Percentiles rank a stretch among this genome's conserved stretches.
These are phyloP conservation scores for Fusarium lyarnte DNA, from an alignment of 2,329 filamentous ascomycete species.

Conservation along the genomic window DNA sequence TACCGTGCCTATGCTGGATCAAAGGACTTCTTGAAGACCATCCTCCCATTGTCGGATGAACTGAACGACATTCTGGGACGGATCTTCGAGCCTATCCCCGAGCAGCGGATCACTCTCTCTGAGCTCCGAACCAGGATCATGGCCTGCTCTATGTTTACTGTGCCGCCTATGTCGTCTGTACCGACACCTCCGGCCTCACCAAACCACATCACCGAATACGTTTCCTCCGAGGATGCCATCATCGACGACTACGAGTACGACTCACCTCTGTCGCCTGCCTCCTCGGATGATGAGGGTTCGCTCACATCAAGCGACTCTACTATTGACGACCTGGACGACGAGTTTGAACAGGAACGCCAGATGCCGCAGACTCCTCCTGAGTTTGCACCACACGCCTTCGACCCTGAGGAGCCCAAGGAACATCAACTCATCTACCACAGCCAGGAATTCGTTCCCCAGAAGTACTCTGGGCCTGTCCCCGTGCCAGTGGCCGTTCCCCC, in stretches of 20 bases:
- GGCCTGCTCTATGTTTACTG: constrained; percentile 79
- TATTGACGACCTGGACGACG: constrained; percentile 62
- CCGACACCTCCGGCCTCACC: constrained; percentile 56
- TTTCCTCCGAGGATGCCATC: constrained; percentile 58
- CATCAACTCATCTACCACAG: constrained; percentile 51
- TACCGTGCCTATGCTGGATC: constrained; percentile 91
- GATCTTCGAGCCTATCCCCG: constrained; percentile 88
- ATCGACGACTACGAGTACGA: constrained; percentile 56
- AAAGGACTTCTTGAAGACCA: constrained; percentile 87
- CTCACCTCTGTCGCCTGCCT: constrained; percentile 60
- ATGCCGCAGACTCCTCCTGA: constrained; percentile 52
- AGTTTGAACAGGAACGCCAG: constrained; percentile 57
- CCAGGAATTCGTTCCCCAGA: constrained; percentile 59
- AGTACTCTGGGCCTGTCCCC: constrained; percentile 54
- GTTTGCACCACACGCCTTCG: constrained; percentile 55
- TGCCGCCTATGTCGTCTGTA: constrained; percentile 48
- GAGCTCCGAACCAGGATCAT: constrained; percentile 82
- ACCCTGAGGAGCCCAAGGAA: constrained; percentile 57
- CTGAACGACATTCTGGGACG: constrained; percentile 86
- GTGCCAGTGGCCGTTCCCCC: constrained; percentile 39
- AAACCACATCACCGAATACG: constrained; percentile 56
- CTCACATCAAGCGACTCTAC: constrained; percentile 64
- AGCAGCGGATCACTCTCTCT: constrained; percentile 80
- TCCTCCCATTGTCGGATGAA: constrained; percentile 89
- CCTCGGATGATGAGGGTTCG: constrained; percentile 66